These are phyloP conservation scores for Cryptococcus amylolentus DNA, from an alignment of 1,284 basidiomycete genomes.

Conservation along the genomic window DNA sequence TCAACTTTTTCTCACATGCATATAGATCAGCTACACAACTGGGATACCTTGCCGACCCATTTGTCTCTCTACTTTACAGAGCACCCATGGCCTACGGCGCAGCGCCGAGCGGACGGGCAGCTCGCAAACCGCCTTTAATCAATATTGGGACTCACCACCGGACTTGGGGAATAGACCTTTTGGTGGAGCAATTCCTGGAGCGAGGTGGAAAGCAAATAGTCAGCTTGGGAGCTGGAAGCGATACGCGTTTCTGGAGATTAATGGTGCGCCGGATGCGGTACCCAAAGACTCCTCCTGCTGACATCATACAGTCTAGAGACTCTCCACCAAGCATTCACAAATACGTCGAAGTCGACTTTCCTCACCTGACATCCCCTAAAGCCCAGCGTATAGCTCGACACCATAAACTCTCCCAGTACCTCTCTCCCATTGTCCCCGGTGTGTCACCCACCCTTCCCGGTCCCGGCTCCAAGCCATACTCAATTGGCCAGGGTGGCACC, in stretches of 20 bases:
- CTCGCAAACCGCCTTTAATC: conserved; percentile 68
- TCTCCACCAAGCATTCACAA: conserved; percentile 18
- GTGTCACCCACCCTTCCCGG: neutral
- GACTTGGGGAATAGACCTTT: conserved; percentile 70
- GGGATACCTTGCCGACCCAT: conserved; percentile 72
- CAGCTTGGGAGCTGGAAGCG: conserved; percentile 86
- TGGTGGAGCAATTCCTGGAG: conserved; percentile 69
- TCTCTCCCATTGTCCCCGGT: neutral
- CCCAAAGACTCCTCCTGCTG: neutral
- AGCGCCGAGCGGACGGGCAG: neutral
- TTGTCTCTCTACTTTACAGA: conserved; percentile 59
- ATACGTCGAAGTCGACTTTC: conserved; percentile 90
- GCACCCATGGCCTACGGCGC: neutral
- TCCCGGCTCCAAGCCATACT: conserved; percentile 12
- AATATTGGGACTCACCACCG: conserved; percentile 92
- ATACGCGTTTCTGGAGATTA: conserved; percentile 88
- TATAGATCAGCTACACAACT: conserved; percentile 63
- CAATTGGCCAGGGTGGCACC: conserved; percentile 61
- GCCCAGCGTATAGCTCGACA: conserved; percentile 73
- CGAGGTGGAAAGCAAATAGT: conserved; percentile 66
- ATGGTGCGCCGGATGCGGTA: conserved; percentile 57
- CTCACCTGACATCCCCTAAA: conserved; percentile 77
- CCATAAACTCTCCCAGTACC: conserved; percentile 53
- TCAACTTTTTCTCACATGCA: neutral
- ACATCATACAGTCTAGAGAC: conserved; percentile 10